These are phyloP conservation scores for Ceratobasidium sp. DNA, from an alignment of 1,284 basidiomycete species.

Conservation along the genomic window DNA sequence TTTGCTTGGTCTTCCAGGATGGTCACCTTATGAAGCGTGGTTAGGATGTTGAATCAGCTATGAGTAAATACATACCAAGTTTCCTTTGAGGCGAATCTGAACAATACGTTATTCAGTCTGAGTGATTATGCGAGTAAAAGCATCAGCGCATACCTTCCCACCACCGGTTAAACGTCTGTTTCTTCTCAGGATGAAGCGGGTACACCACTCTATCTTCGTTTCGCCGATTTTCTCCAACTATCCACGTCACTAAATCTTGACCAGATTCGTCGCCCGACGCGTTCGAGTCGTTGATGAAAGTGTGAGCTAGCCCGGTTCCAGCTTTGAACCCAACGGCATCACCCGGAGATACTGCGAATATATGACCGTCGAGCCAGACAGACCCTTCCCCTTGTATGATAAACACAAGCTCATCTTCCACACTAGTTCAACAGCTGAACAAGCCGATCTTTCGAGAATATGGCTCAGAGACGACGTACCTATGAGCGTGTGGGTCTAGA, in stretches of 20 bases:
- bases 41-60: background rate
- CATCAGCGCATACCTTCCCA: slow-evolving; percentile 49
- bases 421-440: slow-evolving; percentile 47
- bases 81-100: slow-evolving; percentile 24
- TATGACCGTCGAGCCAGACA: slow-evolving; percentile 52
- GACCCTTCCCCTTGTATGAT: slow-evolving; percentile 50
- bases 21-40: background rate
- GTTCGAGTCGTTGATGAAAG: slow-evolving; percentile 53
- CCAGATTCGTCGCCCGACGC: slow-evolving; percentile 46
- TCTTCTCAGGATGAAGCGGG: slow-evolving; percentile 49
- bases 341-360: slow-evolving; percentile 48
- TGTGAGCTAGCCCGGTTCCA: slow-evolving; percentile 52
- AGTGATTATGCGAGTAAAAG: background rate
- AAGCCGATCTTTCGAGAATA: slow-evolving; percentile 34
- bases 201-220: slow-evolving; percentile 51
- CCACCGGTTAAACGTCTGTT: slow-evolving; percentile 48
- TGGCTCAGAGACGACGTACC: slow-evolving; percentile 24
- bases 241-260: slow-evolving; percentile 50
- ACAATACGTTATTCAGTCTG: background rate
- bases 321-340: slow-evolving; percentile 52
- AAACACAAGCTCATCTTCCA: slow-evolving; percentile 53
- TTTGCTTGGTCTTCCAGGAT: slow-evolving; percentile 18
- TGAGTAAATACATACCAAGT: background rate
- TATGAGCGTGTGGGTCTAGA: slow-evolving; percentile 52
- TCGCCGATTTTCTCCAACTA: slow-evolving; percentile 51